phyloP scores from a whole-genome alignment of 2,329 filamentous ascomycete genomes.

The Monilinia aucupariae region DNA sequence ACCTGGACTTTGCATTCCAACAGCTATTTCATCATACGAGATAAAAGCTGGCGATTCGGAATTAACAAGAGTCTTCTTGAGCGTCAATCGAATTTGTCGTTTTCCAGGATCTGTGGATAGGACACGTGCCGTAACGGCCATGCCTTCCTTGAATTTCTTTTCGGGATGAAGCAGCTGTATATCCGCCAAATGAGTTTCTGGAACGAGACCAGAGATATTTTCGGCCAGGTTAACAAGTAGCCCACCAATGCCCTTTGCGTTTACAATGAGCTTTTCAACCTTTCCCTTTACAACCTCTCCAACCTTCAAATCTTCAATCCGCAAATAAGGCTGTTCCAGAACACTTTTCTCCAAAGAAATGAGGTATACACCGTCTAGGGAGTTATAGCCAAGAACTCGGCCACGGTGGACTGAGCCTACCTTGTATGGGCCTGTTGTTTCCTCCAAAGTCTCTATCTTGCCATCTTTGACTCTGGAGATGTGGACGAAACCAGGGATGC shows the following conservation, averaged over 20 bases:
- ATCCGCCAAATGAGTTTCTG: conserved; percentile 84
- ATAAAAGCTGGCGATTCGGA: conserved; percentile 77
- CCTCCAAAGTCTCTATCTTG: conserved; percentile 77
- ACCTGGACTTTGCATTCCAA: conserved; percentile 75
- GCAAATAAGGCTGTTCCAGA: conserved; percentile 80
- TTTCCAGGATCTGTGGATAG: conserved; percentile 72
- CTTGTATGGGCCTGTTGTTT: conserved; percentile 72
- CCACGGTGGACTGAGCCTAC: conserved; percentile 72
- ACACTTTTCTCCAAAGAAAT: conserved; percentile 78
- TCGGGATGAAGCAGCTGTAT: conserved; percentile 85
- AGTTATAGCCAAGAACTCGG: conserved; percentile 79
- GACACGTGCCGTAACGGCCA: conserved; percentile 78
- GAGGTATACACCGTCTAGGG: conserved; percentile 78
- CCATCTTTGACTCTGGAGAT: conserved; percentile 88
- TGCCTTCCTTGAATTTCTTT: conserved; percentile 88
- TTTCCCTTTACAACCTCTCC: conserved; percentile 76
- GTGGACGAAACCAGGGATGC: conserved; percentile 82
- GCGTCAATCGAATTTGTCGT: conserved; percentile 74
- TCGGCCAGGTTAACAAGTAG: conserved; percentile 80
- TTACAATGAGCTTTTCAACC: conserved; percentile 78
- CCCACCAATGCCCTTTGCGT: conserved; percentile 70
- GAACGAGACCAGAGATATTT: conserved; percentile 81
- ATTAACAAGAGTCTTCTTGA: conserved; percentile 94
- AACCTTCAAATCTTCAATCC: conserved; percentile 82
- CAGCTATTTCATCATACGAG: conserved; percentile 65